A percentile compares a stretch with the other conserved stretches of the same genome.
These are phyloP conservation scores for Diutina siamensis DNA, from an alignment of 1,139 yeast genomes.

Conservation along the genomic window DNA sequence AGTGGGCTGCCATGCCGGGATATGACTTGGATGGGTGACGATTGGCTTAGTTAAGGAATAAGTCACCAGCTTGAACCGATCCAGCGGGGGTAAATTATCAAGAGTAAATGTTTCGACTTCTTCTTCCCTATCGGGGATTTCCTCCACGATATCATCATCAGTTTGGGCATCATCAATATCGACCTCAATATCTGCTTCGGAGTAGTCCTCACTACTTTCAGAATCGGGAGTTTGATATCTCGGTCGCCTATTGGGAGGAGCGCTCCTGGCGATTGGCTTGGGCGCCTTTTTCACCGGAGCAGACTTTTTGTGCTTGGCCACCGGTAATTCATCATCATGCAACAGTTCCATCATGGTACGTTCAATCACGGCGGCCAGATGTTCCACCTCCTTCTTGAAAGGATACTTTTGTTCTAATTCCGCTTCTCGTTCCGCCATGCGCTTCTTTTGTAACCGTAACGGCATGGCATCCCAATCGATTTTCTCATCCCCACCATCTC, in stretches of 20 bases:
- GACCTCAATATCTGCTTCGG: constrained; percentile 8
- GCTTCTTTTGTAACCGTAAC: constrained; percentile 32
- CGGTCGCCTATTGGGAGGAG: neutral
- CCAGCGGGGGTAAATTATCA: constrained; percentile 4
- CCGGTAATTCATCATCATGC: neutral
- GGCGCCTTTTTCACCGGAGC: constrained; percentile 2
- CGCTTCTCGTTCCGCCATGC: constrained; percentile 28
- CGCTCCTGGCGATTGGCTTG: constrained; percentile 4
- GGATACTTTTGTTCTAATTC: constrained; percentile 25
- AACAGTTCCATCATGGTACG: neutral
- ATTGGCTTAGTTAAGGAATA: constrained; percentile 45
- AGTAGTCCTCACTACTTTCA: neutral
- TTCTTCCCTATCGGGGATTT: neutral
- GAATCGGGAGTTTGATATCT: neutral
- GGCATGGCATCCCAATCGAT: constrained; percentile 23
- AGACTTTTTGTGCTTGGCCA: neutral
- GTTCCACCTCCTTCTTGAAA: constrained; percentile 21
- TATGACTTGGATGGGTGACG: constrained; percentile 71
- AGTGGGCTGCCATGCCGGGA: constrained; percentile 50
- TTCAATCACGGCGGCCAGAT: constrained; percentile 11
- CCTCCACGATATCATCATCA: constrained; percentile 23
- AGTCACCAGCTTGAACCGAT: constrained; percentile 20
- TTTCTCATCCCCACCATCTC: constrained; percentile 13
- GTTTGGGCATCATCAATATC: constrained; percentile 9
- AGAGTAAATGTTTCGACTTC: neutral